These are phyloP conservation scores for Fusarium sp. DNA, from an alignment of 2,329 filamentous ascomycete species.

Conservation along the genomic window DNA sequence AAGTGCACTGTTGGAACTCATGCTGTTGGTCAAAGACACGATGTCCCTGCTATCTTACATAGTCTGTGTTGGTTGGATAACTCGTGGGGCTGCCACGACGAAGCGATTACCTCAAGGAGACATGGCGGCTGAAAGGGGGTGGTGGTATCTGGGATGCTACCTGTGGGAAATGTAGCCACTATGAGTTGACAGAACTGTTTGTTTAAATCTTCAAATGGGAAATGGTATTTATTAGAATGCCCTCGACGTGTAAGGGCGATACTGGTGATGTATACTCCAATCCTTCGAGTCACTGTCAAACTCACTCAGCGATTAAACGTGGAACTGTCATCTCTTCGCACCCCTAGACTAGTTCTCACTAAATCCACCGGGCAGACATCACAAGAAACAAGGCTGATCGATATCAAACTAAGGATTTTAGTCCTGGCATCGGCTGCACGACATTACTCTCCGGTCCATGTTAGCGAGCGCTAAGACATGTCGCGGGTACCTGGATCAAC, in stretches of 20 bases:
- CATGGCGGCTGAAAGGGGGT: constrained; percentile 34
- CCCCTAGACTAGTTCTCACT: constrained; percentile 2
- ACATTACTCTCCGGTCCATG: constrained; percentile 32
- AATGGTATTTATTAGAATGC: background rate
- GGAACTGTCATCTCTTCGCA: constrained; percentile 10
- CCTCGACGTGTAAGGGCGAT: background rate
- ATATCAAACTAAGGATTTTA: constrained; percentile 28
- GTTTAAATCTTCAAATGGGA: background rate
- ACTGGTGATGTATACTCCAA: background rate
- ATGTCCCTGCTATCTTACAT: constrained; percentile 12
- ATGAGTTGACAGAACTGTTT: background rate
- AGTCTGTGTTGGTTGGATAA: constrained; percentile 2
- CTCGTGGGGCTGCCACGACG: constrained; percentile 34
- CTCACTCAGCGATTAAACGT: background rate
- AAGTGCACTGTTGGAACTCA: constrained; percentile 23
- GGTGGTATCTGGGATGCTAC: constrained; percentile 16
- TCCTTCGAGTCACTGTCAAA: background rate
- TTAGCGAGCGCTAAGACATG: constrained; percentile 22
- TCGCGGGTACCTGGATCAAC: constrained; percentile 31
- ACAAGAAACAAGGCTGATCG: constrained; percentile 27
- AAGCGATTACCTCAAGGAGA: constrained; percentile 22
- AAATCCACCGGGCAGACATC: background rate
- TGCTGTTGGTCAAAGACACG: constrained; percentile 8
- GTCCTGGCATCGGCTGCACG: constrained; percentile 33
- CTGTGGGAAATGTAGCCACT: constrained; percentile 6